These are phyloP conservation scores for Beauveria sp. DNA, from an alignment of 2,329 filamentous ascomycete species.

Conservation along the genomic window DNA sequence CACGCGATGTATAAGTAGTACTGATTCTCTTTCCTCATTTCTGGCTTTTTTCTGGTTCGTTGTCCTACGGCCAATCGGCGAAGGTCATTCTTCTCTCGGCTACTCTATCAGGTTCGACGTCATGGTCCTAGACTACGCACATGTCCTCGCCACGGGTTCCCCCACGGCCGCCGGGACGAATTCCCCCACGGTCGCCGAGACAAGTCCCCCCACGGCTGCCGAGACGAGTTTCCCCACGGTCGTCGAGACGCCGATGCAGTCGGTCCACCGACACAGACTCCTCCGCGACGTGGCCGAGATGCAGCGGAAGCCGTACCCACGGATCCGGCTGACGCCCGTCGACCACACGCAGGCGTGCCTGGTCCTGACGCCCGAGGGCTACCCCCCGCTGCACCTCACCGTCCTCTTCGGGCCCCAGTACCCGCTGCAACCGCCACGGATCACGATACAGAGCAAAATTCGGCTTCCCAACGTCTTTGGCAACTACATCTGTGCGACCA, in stretches of 20 bases:
- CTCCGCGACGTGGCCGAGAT: slow-evolving; percentile 40
- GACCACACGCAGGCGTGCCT: slow-evolving; percentile 34
- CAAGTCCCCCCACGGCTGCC: too few species aligned
- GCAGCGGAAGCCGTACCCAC: slow-evolving; percentile 37
- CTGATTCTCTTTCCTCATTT: background rate
- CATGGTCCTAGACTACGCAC: background rate
- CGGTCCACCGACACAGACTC: slow-evolving; percentile 19
- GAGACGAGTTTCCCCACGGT: too few species aligned
- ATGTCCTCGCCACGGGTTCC: background rate
- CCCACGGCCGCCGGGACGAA: background rate
- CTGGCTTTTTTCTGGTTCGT: background rate
- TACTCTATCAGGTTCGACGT: background rate
- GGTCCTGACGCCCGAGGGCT: slow-evolving; percentile 32
- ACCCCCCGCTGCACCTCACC: slow-evolving; percentile 34
- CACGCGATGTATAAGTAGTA: background rate
- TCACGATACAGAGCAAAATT: slow-evolving; percentile 34
- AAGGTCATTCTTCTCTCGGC: background rate
- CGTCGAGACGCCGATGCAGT: background rate
- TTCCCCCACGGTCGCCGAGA: too few species aligned
- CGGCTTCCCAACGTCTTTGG: slow-evolving; percentile 39
- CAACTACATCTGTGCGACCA: slow-evolving; percentile 38
- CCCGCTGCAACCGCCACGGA: slow-evolving; percentile 30
- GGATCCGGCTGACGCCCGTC: slow-evolving; percentile 32
- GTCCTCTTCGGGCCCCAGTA: slow-evolving; percentile 29
- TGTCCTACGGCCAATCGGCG: background rate